These are phyloP conservation scores for Rhinocladiella mackenziei DNA, from an alignment of 2,329 filamentous ascomycete genomes.

Conservation along the genomic window DNA sequence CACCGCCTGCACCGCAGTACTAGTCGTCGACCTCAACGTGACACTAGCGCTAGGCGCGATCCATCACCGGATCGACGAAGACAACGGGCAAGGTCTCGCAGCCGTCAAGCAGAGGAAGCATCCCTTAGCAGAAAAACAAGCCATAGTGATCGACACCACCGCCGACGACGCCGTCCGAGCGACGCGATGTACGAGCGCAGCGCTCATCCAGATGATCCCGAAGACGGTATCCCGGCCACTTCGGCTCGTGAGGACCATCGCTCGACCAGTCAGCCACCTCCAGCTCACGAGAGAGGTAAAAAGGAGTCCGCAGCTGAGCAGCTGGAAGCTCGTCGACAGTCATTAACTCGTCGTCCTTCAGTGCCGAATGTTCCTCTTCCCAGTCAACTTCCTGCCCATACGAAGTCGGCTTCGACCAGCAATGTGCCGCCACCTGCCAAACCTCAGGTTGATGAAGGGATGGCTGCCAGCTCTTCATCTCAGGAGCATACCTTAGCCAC, in stretches of 20 bases:
- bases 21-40: constrained; percentile 45
- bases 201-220: constrained; percentile 16
- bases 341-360: constrained; percentile 73
- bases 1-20: constrained; percentile 46
- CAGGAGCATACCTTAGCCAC: constrained; percentile 55
- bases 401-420: constrained; percentile 37
- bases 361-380: constrained; percentile 78
- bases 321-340: constrained; percentile 81
- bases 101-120: constrained; percentile 33
- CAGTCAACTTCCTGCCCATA: constrained; percentile 42
- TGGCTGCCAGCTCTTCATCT: constrained; percentile 35
- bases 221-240: constrained; percentile 4
- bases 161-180: constrained; percentile 18
- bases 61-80: constrained; percentile 45
- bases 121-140: constrained; percentile 16
- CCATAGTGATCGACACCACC: constrained; percentile 15
- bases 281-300: constrained; percentile 61
- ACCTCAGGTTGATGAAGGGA: constrained; percentile 44
- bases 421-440: constrained; percentile 32
- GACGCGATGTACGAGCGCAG: constrained; percentile 16
- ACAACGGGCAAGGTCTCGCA: constrained; percentile 35
- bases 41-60: constrained; percentile 42
- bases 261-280: constrained; percentile 21
- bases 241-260: constrained; percentile 5
- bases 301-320: constrained; percentile 77